These are phyloP conservation scores for Thelonectria olida DNA, from an alignment of 2,329 filamentous ascomycete species.

Conservation along the genomic window DNA sequence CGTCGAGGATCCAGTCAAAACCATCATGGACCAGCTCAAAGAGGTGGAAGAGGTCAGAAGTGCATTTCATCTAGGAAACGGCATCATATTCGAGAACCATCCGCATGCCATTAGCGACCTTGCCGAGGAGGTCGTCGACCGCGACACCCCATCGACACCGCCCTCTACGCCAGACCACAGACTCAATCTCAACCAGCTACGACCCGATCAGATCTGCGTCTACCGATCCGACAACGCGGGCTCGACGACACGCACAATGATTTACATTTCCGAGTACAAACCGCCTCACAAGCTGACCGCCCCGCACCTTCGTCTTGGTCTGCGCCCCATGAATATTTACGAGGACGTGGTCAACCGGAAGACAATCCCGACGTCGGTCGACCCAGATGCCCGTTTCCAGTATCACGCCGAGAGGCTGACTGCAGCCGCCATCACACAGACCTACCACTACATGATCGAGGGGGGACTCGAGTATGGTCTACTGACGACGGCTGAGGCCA, in stretches of 20 bases:
- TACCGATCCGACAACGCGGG: conserved; percentile 19
- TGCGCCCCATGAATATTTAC: conserved; percentile 52
- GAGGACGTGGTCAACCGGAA: conserved; percentile 45
- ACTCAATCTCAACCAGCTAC: conserved; percentile 34
- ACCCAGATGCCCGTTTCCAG: conserved; percentile 44
- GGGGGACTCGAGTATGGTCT: conserved; percentile 54
- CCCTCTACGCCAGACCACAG: conserved; percentile 28
- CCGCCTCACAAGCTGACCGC: conserved; percentile 56
- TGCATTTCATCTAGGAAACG: conserved; percentile 38
- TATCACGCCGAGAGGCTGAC: conserved; percentile 50
- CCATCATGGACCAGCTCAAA: conserved; percentile 43
- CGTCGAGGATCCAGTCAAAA: conserved; percentile 43
- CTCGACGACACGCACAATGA: conserved; percentile 27
- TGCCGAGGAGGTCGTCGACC: conserved; percentile 39
- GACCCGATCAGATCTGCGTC: conserved; percentile 46
- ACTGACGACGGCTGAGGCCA: conserved; percentile 35
- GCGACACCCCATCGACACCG: conserved; percentile 22
- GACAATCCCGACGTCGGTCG: conserved; percentile 36
- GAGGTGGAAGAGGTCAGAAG: conserved; percentile 25
- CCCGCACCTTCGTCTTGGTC: conserved; percentile 51
- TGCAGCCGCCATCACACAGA: conserved; percentile 55
- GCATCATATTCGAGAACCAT: conserved; percentile 47
- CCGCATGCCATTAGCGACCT: conserved; percentile 38
- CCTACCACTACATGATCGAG: conserved; percentile 60
- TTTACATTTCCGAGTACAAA: conserved; percentile 55